These are phyloP conservation scores for Alternaria viburni DNA, from an alignment of 2,329 filamentous ascomycete genomes.

Conservation along the genomic window DNA sequence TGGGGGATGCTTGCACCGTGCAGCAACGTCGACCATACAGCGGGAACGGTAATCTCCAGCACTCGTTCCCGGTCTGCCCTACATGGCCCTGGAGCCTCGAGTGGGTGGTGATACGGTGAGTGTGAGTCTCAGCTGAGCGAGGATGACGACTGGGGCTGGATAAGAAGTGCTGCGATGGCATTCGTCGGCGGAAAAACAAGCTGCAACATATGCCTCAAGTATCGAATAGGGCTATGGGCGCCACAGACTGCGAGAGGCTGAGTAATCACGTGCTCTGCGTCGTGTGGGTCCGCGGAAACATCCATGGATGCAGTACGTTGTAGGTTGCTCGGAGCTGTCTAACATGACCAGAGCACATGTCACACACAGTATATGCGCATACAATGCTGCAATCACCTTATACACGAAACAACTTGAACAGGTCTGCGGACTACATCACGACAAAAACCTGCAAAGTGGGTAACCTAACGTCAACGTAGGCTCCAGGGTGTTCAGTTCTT, in stretches of 20 bases:
- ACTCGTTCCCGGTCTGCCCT: constrained; percentile 4
- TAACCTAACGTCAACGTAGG: too few relatives aligned
- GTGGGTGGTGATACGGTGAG: background rate
- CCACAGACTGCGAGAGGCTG: constrained; percentile 6
- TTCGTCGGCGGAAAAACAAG: constrained; percentile 1
- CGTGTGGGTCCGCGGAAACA: background rate
- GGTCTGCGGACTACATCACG: too few relatives aligned
- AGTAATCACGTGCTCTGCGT: constrained; percentile 2
- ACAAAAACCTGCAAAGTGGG: too few relatives aligned
- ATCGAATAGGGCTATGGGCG: background rate
- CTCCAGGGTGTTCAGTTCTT: too few relatives aligned
- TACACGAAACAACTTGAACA: background rate
- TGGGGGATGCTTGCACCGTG: constrained; percentile 22
- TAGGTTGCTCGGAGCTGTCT: background rate
- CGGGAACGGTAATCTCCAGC: constrained; percentile 13
- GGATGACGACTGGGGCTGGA: background rate
- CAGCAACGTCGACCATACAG: constrained; percentile 6
- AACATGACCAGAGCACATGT: background rate
- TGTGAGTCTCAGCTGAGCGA: constrained; percentile 3
- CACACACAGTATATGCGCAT: background rate
- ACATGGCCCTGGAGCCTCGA: constrained; percentile 9
- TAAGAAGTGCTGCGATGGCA: background rate
- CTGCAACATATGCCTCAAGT: constrained; percentile 13
- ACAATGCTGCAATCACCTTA: background rate
- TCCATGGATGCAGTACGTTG: background rate